Percentiles rank a stretch among this genome's conserved stretches.
These are phyloP conservation scores for Candida nitratophila DNA, from an alignment of 805 yeast genomes.

Conservation along the genomic window DNA sequence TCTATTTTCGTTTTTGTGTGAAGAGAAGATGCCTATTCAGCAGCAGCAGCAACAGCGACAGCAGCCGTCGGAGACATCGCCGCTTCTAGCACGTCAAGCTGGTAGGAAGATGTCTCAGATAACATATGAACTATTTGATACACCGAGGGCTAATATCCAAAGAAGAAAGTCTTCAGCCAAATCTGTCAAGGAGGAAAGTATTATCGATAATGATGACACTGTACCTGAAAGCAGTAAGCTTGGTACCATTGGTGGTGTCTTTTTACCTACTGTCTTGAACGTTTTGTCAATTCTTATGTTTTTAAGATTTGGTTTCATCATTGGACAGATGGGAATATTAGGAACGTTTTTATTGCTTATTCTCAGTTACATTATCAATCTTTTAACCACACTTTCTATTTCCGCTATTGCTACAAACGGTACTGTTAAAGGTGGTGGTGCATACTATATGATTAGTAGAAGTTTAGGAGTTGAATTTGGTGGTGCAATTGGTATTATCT, in stretches of 20 bases:
- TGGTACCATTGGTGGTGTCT: constrained; percentile 83
- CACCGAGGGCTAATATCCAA: background rate
- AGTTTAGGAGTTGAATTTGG: constrained; percentile 98
- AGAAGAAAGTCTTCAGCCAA: background rate
- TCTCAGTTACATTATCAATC: constrained; percentile 72
- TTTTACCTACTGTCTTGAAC: constrained; percentile 87
- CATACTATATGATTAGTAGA: constrained; percentile 94
- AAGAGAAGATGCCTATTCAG: constrained; percentile 20
- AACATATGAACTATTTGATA: background rate
- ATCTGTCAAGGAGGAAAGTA: background rate
- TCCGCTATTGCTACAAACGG: constrained; percentile 98
- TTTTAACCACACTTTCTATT: constrained; percentile 81
- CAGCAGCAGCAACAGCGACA: constrained; percentile 12
- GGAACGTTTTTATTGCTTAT: constrained; percentile 66
- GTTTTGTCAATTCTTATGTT: constrained; percentile 94
- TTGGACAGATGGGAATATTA: constrained; percentile 88
- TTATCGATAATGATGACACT: background rate
- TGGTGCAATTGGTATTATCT: constrained; percentile 92
- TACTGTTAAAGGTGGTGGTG: constrained; percentile 96
- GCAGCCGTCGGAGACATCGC: background rate
- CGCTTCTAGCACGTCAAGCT: background rate
- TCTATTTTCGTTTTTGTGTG: too few relatives aligned
- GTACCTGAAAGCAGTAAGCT: constrained; percentile 36
- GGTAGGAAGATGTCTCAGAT: background rate
- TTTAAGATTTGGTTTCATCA: constrained; percentile 86